Evolutionary conservation across 2,329 filamentous ascomycete species (phyloP), one percentile per base, ranked within the genome.

Genomic region (Cryphonectria naterciae): DNA sequence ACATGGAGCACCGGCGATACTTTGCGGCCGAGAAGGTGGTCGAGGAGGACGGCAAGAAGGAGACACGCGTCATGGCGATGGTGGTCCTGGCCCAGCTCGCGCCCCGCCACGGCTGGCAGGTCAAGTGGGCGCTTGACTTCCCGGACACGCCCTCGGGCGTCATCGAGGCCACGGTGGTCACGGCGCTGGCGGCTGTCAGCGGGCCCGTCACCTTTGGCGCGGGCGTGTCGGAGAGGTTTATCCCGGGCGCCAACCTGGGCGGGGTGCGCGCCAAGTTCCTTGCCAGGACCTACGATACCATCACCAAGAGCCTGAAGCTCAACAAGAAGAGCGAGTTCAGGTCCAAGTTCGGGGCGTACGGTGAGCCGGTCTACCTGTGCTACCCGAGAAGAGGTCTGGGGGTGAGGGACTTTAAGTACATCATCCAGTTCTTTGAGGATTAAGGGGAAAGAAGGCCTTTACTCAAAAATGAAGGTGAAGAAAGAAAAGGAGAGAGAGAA

Each of bases 91-190:
- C 93, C 68, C 92, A 94, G 80, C 88, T 98, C 39, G 89, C 92
- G 4, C 93, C 94, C 1, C 85, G 88, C 49, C 89, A 97, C 79
- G 95, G 95, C 68, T 97, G 94, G 89, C 95, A 98, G 83, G 91
- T 97, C 79, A 98, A 98, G 84, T 97, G 96, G 85, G 93, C 92
- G n/a, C 89, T 98, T 68, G 94, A 98, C 81, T 97, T 98, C 85
- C 95, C 94, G 0, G 89, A 89, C 37, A 89, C 94, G 0, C 92
- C 95, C n/a, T 93, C 89, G 61, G 95, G 95, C 63, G 91, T 93
- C 46, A 97, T 97, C 74, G 95, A 98, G 83, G 87, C 91, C 56
- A 88, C 96, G 56, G 92, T 97, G 76, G 89, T 92, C 52, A 87
- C 91, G 77, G 89, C 92, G 0, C 86, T 97, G 72, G 77, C 80